phyloP scores from a whole-genome alignment of 176 grass and related monocot genomes.

The Carex littledalei region DNA sequence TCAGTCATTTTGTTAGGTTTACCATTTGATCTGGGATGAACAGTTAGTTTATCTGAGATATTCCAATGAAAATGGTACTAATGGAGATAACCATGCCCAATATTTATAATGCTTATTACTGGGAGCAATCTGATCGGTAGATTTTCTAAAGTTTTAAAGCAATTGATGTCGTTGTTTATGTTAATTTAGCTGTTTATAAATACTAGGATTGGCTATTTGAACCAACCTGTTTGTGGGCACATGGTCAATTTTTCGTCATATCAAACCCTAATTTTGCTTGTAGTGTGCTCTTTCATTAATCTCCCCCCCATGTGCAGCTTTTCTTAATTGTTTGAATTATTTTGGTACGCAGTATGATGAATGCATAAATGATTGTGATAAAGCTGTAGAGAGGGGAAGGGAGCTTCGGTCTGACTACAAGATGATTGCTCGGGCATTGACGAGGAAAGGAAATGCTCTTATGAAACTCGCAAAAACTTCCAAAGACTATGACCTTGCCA shows the following conservation, averaged over 20 bases:
- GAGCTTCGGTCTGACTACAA: conserved; percentile 95
- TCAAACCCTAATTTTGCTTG: background rate
- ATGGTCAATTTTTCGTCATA: background rate
- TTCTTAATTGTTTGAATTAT: conserved; percentile 7
- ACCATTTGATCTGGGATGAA: background rate
- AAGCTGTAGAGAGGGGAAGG: conserved; percentile 93
- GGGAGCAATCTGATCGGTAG: background rate
- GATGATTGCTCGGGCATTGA: conserved; percentile 89
- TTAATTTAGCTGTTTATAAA: background rate
- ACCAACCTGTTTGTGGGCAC: background rate
- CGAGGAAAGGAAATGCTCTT: conserved; percentile 96
- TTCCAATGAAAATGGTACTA: background rate
- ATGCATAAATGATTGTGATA: conserved; percentile 93
- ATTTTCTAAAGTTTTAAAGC: background rate
- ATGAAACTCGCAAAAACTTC: conserved; percentile 76
- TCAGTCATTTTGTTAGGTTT: background rate
- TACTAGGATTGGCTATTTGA: background rate
- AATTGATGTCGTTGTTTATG: background rate
- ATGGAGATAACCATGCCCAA: background rate
- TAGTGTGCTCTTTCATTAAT: background rate
- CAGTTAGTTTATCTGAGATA: background rate
- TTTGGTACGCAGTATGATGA: conserved; percentile 56
- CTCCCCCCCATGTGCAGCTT: background rate
- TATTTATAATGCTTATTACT: background rate
- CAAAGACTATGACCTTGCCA: conserved; percentile 73